These are phyloP conservation scores for Sclerospora graminicola DNA, from an alignment of 352 stramenopile genomes.

Conservation along the genomic window DNA sequence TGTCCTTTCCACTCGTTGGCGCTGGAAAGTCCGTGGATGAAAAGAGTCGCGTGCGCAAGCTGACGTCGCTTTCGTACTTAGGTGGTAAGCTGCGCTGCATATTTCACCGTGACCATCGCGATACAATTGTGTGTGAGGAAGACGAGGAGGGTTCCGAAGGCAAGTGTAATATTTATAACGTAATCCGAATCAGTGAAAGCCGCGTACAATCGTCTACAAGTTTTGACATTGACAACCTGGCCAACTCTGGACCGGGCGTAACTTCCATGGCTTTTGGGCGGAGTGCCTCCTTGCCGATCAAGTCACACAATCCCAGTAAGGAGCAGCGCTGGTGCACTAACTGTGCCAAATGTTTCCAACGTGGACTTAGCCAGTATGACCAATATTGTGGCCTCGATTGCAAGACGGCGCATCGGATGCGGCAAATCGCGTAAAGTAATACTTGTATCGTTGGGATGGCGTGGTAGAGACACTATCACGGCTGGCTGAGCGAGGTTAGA, in stretches of 20 bases:
- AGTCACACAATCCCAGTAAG: constrained; percentile 44
- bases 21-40: constrained; percentile 21
- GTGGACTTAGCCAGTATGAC: constrained; percentile 53
- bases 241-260: not conserved
- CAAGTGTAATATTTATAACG: constrained; percentile 39
- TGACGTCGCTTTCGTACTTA: constrained; percentile 53
- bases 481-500: no score
- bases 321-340: constrained; percentile 71
- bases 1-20: constrained; percentile 3
- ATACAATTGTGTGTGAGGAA: constrained; percentile 47
- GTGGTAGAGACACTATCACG: not conserved
- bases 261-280: constrained; percentile 6
- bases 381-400: constrained; percentile 61
- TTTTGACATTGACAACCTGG: constrained; percentile 20
- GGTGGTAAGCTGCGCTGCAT: constrained; percentile 37
- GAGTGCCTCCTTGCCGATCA: constrained; percentile 8
- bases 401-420: constrained; percentile 44
- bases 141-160: constrained; percentile 32
- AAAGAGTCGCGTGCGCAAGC: constrained; percentile 29
- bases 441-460: not conserved
- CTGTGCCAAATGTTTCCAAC: constrained; percentile 70
- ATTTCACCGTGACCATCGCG: constrained; percentile 43
- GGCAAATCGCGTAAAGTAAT: constrained; percentile 24
- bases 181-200: constrained; percentile 32
- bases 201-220: constrained; percentile 1